Evolutionary conservation across 192 early-diverging fungal genomes (phyloP).

Genomic region (Helicostylum pulchrum): DNA sequence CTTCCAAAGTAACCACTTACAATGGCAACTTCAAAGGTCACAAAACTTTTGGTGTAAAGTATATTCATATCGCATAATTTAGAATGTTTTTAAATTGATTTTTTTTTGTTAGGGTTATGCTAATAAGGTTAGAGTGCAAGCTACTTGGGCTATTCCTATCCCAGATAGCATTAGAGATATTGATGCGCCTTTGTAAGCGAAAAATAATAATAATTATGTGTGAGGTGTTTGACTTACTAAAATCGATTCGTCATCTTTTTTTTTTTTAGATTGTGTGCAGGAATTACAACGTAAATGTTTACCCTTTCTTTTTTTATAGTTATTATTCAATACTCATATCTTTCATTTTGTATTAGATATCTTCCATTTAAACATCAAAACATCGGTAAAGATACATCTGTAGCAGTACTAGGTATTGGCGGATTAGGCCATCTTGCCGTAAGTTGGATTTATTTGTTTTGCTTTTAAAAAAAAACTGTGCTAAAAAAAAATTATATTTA

Average conservation of each 20-base stretch:
- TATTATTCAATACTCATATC: conserved; percentile 24
- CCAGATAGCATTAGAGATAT: conserved; percentile 46
- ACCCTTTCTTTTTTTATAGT: neutral
- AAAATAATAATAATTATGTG: too few species aligned
- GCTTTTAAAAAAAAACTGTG: too few species aligned
- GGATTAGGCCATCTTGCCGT: conserved; percentile 64
- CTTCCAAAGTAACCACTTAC: conserved; percentile 49
- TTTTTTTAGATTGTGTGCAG: conserved; percentile 63
- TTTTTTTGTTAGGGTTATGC: conserved; percentile 44
- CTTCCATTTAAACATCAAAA: conserved; percentile 46
- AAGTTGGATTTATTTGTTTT: neutral
- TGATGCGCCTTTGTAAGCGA: conserved; percentile 67
- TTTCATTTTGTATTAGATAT: conserved; percentile 31
- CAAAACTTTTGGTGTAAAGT: conserved; percentile 42
- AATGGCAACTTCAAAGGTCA: conserved; percentile 53
- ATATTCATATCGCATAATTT: neutral
- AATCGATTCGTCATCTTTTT: neutral
- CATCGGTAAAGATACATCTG: conserved; percentile 39
- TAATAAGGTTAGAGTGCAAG: conserved; percentile 56
- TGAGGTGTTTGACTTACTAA: too few species aligned
- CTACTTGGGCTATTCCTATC: conserved; percentile 60
- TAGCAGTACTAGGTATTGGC: conserved; percentile 66
- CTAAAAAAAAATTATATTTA: neutral
- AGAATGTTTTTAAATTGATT: neutral
- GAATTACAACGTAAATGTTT: conserved; percentile 56